phyloP scores from a whole-genome alignment of 1,284 basidiomycete species.

The Rhodotorula glutinis region DNA sequence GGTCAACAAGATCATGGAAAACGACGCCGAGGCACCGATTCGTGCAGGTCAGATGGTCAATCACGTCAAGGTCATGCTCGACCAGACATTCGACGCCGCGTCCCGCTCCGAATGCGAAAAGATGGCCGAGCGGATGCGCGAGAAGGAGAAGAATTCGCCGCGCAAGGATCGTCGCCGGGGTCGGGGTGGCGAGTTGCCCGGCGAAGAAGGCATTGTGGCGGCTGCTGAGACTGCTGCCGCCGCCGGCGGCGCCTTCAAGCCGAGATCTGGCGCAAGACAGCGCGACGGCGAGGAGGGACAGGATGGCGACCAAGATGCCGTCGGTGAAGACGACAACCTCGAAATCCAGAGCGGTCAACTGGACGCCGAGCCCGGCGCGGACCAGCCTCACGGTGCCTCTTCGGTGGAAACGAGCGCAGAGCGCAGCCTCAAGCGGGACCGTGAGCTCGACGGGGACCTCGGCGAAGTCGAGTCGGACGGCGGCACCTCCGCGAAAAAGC shows the following conservation, averaged over 20 bases:
- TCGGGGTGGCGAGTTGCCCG: constrained; percentile 47
- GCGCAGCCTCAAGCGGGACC: constrained; percentile 16
- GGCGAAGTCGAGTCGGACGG: constrained; percentile 44
- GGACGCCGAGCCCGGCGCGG: not conserved
- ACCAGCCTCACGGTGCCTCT: too few species aligned
- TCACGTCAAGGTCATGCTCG: constrained; percentile 78
- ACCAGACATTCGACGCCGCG: constrained; percentile 75
- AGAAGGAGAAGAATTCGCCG: constrained; percentile 54
- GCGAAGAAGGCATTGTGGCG: constrained; percentile 37
- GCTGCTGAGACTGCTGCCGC: constrained; percentile 31
- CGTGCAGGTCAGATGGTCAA: constrained; percentile 88
- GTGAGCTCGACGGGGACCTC: constrained; percentile 35
- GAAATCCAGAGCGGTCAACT: not conserved
- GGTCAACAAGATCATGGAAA: constrained; percentile 54
- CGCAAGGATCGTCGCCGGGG: constrained; percentile 48
- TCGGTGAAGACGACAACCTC: not conserved
- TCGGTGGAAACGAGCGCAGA: not conserved
- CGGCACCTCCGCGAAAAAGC: constrained; percentile 13
- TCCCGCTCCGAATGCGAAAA: constrained; percentile 81
- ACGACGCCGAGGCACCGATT: constrained; percentile 72
- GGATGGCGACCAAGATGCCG: constrained; percentile 59
- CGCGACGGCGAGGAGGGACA: constrained; percentile 49
- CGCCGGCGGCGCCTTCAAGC: constrained; percentile 21
- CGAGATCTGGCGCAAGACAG: constrained; percentile 23
- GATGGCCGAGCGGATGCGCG: constrained; percentile 74